Conservation (phyloP, 371 early-diverging fungal genomes). For the Mucor indicus region DNA sequence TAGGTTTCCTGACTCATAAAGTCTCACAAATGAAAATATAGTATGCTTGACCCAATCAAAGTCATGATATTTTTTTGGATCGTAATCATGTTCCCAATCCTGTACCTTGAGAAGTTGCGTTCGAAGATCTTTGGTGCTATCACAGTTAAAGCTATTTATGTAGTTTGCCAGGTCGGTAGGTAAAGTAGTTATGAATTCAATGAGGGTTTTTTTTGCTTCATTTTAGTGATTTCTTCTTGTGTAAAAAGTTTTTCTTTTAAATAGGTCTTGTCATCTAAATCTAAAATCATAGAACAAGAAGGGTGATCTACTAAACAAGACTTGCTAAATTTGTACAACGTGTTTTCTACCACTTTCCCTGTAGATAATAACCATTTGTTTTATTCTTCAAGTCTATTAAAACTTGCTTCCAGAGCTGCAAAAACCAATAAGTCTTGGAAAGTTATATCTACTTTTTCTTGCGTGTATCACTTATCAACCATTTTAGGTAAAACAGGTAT, state of each 20-base stretch:
- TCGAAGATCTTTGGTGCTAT: slow-evolving; percentile 2
- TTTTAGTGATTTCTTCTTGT: slow-evolving; percentile 4
- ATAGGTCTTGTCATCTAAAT: slow-evolving; percentile 12
- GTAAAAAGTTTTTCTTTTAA: slow-evolving; percentile 5
- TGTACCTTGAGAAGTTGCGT: slow-evolving; percentile 2
- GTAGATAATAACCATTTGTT: slow-evolving; percentile 11
- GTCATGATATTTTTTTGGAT: slow-evolving; percentile 7
- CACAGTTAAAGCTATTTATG: slow-evolving; percentile 6
- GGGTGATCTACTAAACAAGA: slow-evolving; percentile 10
- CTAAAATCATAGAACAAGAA: slow-evolving; percentile 10
- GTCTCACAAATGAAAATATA: slow-evolving; percentile 10
- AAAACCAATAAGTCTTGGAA: too few relatives aligned
- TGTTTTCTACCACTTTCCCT: slow-evolving; percentile 10
- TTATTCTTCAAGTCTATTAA: slow-evolving; percentile 5
- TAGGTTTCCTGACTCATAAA: slow-evolving; percentile 10
- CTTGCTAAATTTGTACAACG: slow-evolving; percentile 7
- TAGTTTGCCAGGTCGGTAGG: slow-evolving; percentile 5
- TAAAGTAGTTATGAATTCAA: neutral
- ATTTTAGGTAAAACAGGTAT: too few relatives aligned
- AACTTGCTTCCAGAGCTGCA: slow-evolving; percentile 8
- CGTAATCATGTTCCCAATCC: slow-evolving; percentile 10
- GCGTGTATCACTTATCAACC: too few relatives aligned
- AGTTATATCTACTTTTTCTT: too few relatives aligned
- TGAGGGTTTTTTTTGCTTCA: slow-evolving; percentile 2
- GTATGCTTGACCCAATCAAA: slow-evolving; percentile 13